phyloP scores from a whole-genome alignment of 257 asterid species.

The Ilex asprella region DNA sequence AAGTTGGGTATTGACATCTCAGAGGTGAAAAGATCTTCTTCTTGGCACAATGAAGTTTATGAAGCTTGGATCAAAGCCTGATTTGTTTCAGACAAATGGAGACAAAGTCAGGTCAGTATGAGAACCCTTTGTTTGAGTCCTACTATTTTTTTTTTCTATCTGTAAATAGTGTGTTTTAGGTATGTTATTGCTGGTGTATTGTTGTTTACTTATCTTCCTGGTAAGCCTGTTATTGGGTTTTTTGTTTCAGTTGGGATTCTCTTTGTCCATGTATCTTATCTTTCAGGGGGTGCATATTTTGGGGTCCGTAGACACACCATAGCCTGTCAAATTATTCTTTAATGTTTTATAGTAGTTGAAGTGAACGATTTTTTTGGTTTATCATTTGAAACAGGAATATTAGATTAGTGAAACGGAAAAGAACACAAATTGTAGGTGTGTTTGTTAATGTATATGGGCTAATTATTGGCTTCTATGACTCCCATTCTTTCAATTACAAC shows the following conservation, averaged over 20 bases:
- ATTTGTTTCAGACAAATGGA: constrained; percentile 76
- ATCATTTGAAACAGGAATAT: too few species aligned
- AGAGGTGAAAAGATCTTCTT: constrained; percentile 4
- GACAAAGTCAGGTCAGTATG: constrained; percentile 63
- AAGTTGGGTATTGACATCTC: constrained; percentile 7
- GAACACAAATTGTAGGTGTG: too few species aligned
- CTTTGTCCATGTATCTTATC: neutral
- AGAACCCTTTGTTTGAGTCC: neutral
- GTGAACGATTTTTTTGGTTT: too few species aligned
- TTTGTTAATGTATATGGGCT: too few species aligned
- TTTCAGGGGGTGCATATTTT: neutral
- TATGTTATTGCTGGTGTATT: neutral
- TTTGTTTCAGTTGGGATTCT: neutral
- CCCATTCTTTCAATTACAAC: too few species aligned
- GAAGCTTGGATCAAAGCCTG: constrained; percentile 95
- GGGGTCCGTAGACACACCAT: too few species aligned
- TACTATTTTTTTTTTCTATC: too few species aligned
- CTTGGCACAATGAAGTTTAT: constrained; percentile 71
- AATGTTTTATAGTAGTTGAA: too few species aligned
- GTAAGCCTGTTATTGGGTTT: neutral
- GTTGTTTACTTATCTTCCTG: neutral
- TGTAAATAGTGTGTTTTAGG: neutral
- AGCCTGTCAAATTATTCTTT: too few species aligned
- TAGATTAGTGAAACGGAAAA: too few species aligned
- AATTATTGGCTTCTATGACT: too few species aligned